These are phyloP conservation scores for Ambrosia artemisiifolia DNA, from an alignment of 129 eudicot genomes.

Conservation along the genomic window DNA sequence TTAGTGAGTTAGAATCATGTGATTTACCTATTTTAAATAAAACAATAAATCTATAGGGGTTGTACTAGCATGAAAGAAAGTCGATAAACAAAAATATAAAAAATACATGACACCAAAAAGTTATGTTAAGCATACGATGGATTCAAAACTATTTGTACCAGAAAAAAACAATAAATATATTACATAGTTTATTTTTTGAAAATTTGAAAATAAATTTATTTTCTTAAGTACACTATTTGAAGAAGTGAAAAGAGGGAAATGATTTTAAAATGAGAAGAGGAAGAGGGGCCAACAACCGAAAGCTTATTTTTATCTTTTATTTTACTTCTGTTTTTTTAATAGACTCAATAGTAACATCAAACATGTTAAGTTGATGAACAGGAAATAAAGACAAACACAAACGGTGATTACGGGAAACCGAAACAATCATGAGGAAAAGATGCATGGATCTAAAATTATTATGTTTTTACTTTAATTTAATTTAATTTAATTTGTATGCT, in stretches of 20 bases:
- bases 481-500: too few species aligned
- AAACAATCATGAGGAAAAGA: neutral
- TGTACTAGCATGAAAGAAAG: too few species aligned
- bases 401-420: slow-evolving; percentile 21
- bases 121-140: too few species aligned
- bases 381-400: neutral
- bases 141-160: too few species aligned
- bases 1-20: too few species aligned
- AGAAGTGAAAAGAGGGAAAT: neutral
- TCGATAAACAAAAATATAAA: too few species aligned
- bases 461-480: neutral
- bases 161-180: too few species aligned
- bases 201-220: too few species aligned
- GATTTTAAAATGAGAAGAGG: slow-evolving; percentile 12
- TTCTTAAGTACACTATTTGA: neutral
- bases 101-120: too few species aligned
- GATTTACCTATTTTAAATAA: too few species aligned
- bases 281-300: slow-evolving; percentile 28
- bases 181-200: too few species aligned
- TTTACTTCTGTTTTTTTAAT: neutral
- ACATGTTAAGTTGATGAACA: slow-evolving; percentile 14
- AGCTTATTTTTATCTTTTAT: slow-evolving; percentile 6
- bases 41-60: too few species aligned
- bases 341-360: slow-evolving; percentile 20
- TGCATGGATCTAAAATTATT: slow-evolving; percentile 5